Evolutionary conservation across 1,139 yeast genomes (phyloP), one percentile per base, ranked within the genome.

Genomic region (Sugiyamaella sp.): DNA sequence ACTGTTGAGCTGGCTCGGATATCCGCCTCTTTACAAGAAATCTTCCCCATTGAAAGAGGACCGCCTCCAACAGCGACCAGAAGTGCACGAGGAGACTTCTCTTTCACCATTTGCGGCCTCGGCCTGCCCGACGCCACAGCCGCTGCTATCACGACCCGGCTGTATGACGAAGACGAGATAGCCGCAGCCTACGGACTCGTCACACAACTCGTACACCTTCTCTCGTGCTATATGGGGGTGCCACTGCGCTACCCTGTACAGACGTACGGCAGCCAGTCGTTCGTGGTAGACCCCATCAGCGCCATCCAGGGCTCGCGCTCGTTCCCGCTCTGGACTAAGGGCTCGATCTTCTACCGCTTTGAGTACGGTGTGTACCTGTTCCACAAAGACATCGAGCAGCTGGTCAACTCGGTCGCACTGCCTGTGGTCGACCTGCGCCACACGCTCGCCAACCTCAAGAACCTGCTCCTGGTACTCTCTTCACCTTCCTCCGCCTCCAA

Each of bases 221-320:
- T 81, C 2, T 72, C 83, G 1, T 63, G 65, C 32, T 78, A 80
- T 57, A 63, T 81, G 46, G 71, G 71, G 9, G 71, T 79, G 1
- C 77, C 82, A 1, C 64, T 81, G 46, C 69, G 82, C 46, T 81
- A 80, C 58, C 84, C 84, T 1, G 67, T 80, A 1, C 74, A 74
- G 45, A 76, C 78, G 10, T 71, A 71, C 54, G 84, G 85, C 2
- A 76, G 81, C 14, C 77, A 74, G 38, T 77, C 83, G 0, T 79
- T 75, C 57, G 74, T 81, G 25, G 63, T 72, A 43, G 85, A 81
- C 62, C 78, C 79, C 2, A 74, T 80, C 14, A 74, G 80, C 29
- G 68, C 70, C 20, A 73, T 77, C 25, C 75, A 71, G 54, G 80
- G 76, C 45, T 70, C 78, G 9, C 71, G 74, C 9, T 61, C 68